Evolutionary conservation across 2,329 filamentous ascomycete species (phyloP).

Genomic region (Exutisphaerella laricina): DNA sequence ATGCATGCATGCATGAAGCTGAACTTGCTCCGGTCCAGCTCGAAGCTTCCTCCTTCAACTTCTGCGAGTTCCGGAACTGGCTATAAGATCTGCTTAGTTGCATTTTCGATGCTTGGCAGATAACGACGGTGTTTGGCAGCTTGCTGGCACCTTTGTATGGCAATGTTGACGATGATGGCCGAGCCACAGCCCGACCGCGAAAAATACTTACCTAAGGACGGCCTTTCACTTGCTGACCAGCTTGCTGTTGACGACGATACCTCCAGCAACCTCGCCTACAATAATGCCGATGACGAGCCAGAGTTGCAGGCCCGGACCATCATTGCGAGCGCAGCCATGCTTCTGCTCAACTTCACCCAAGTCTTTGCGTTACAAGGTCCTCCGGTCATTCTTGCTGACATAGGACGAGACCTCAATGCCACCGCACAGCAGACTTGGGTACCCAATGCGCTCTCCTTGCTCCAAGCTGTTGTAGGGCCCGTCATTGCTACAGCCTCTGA

Average conservation of each 20-base stretch:
- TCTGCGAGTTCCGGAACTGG: too few relatives aligned
- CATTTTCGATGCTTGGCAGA: too few relatives aligned
- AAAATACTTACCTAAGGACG: too few relatives aligned
- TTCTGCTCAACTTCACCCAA: constrained; percentile 15
- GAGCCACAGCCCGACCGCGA: too few relatives aligned
- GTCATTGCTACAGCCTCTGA: constrained; percentile 18
- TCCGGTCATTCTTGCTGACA: constrained; percentile 10
- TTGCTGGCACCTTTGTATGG: too few relatives aligned
- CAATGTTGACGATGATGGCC: too few relatives aligned
- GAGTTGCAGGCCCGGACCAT: constrained; percentile 13
- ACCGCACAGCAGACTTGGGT: constrained; percentile 14
- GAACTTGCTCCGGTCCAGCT: too few relatives aligned
- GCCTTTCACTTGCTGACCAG: too few relatives aligned
- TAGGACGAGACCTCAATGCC: constrained; percentile 10
- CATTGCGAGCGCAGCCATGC: constrained; percentile 14
- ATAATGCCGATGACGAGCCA: constrained; percentile 14
- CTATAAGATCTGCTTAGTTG: too few relatives aligned
- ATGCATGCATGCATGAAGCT: too few relatives aligned
- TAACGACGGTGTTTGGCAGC: too few relatives aligned
- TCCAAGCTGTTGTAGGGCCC: constrained; percentile 17
- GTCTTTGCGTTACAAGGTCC: constrained; percentile 17
- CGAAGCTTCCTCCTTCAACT: too few relatives aligned
- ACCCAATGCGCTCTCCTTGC: constrained; percentile 15
- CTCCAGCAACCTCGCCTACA: background rate
- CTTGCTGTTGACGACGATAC: background rate